Percentiles rank a stretch among this genome's conserved stretches.
Evolutionary conservation across 768 basidiomycete genomes (phyloP).

Genomic region (Leucocoprinus birnbaumii): DNA sequence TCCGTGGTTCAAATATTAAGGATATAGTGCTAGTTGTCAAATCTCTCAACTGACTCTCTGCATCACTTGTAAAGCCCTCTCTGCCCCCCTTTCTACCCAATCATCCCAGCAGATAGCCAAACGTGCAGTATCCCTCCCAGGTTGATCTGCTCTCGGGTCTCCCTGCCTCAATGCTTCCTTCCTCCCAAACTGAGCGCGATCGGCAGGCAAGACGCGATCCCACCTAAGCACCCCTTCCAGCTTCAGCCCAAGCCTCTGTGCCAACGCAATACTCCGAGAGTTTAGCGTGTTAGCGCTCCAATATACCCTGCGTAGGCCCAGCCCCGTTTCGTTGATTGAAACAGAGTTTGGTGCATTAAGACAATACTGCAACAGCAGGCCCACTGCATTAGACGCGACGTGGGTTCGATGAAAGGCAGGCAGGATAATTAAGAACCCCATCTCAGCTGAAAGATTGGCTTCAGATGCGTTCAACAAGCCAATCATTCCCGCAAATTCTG

Average conservation of each 20-base stretch:
- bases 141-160: constrained; percentile 27
- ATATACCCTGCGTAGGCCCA: constrained; percentile 59
- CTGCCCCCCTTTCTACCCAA: constrained; percentile 46
- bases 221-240: constrained; percentile 51
- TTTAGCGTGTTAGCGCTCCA: constrained; percentile 59
- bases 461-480: constrained; percentile 45
- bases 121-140: constrained; percentile 46
- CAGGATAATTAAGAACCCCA: constrained; percentile 51
- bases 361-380: constrained; percentile 47
- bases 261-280: constrained; percentile 41
- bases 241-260: constrained; percentile 58
- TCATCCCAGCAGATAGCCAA: constrained; percentile 58
- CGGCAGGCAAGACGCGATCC: constrained; percentile 43
- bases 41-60: constrained; percentile 19
- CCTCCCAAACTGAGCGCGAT: constrained; percentile 35
- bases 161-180: constrained; percentile 18
- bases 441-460: constrained; percentile 43
- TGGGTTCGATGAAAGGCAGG: constrained; percentile 63
- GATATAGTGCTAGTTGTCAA: no score
- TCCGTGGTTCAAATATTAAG: no score
- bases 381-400: constrained; percentile 52
- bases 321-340: constrained; percentile 25
- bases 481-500: constrained; percentile 49
- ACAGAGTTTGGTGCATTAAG: constrained; percentile 33
- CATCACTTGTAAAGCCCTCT: constrained; percentile 32